A percentile compares a stretch with the other conserved stretches of the same genome.
Evolutionary conservation across 2,329 filamentous ascomycete genomes (phyloP).

Genomic region (Teratosphaeria zuluensis): DNA sequence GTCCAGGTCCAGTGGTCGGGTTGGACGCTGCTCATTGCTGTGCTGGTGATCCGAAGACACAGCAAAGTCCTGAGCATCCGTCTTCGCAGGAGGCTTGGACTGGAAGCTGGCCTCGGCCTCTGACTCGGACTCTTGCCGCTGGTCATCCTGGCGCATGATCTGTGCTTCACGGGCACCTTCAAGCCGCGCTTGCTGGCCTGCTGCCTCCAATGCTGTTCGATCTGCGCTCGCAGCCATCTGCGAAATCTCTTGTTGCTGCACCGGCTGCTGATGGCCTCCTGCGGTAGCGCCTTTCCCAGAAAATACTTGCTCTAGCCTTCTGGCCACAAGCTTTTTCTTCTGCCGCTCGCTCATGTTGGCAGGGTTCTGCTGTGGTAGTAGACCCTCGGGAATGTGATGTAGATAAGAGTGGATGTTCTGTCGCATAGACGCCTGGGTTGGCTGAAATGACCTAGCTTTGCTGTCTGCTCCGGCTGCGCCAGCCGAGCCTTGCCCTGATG

Average conservation of each 20-base stretch:
- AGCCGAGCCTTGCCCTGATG: constrained; percentile 37
- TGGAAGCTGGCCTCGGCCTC: neutral
- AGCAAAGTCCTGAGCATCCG: constrained; percentile 9
- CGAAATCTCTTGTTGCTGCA: constrained; percentile 50
- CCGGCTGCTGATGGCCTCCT: constrained; percentile 38
- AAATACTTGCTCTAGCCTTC: constrained; percentile 69
- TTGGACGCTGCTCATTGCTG: constrained; percentile 59
- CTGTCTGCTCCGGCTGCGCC: constrained; percentile 26
- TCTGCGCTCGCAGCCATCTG: constrained; percentile 43
- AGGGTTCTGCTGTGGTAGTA: constrained; percentile 48
- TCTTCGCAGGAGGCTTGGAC: neutral
- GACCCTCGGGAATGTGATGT: constrained; percentile 59
- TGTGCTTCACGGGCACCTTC: constrained; percentile 39
- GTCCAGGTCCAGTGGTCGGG: constrained; percentile 65
- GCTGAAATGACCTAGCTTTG: constrained; percentile 11
- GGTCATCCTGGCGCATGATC: constrained; percentile 31
- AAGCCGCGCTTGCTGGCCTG: constrained; percentile 23
- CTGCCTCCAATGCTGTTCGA: constrained; percentile 30
- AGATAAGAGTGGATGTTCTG: constrained; percentile 61
- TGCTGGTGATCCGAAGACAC: constrained; percentile 5
- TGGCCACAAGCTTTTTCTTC: constrained; percentile 68
- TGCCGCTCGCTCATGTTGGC: constrained; percentile 58
- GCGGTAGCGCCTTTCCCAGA: constrained; percentile 52
- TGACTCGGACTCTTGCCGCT: constrained; percentile 1
- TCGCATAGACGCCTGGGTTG: constrained; percentile 30